A percentile compares a stretch with the other conserved stretches of the same genome.
phyloP scores from a whole-genome alignment of 2,329 filamentous ascomycete genomes.

The Neophaeococcomyces mojaviensis region DNA sequence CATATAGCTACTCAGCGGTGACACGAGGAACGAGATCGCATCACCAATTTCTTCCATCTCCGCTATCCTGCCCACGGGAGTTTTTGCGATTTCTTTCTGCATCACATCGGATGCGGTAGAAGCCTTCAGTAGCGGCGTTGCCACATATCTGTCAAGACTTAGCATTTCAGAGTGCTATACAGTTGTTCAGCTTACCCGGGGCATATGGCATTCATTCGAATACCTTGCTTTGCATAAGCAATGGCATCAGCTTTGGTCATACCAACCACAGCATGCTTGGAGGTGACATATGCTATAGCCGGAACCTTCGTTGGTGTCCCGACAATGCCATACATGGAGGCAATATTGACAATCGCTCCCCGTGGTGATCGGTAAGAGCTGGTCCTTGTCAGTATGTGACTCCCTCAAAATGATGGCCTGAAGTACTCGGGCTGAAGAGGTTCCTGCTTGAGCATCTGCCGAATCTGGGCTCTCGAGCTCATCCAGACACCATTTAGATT shows the following conservation, averaged over 20 bases:
- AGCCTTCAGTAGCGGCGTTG: constrained; percentile 11
- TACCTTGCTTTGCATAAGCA: constrained; percentile 43
- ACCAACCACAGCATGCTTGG: constrained; percentile 16
- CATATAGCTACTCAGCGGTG: constrained; percentile 47
- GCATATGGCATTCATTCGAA: constrained; percentile 56
- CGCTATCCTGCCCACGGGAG: constrained; percentile 43
- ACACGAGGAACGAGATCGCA: constrained; percentile 45
- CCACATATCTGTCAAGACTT: constrained; percentile 9
- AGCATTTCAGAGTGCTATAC: not conserved
- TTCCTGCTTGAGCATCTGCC: constrained; percentile 15
- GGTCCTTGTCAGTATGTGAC: no score
- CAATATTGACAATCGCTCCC: constrained; percentile 46
- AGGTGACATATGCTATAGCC: constrained; percentile 12
- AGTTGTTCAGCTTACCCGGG: constrained; percentile 36
- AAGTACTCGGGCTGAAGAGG: not conserved
- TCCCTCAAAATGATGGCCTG: no score
- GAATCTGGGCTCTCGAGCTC: constrained; percentile 46
- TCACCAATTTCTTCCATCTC: constrained; percentile 49
- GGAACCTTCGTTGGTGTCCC: constrained; percentile 13
- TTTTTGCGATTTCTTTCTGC: constrained; percentile 35
- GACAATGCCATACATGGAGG: constrained; percentile 46
- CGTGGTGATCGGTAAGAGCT: constrained; percentile 18
- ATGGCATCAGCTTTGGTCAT: constrained; percentile 49
- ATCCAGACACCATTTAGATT: constrained; percentile 53
- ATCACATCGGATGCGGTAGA: not conserved